Percentiles rank a stretch among this genome's conserved stretches.
Conservation (phyloP, 139 green algal genomes). For the Nannochloris sp. region DNA sequence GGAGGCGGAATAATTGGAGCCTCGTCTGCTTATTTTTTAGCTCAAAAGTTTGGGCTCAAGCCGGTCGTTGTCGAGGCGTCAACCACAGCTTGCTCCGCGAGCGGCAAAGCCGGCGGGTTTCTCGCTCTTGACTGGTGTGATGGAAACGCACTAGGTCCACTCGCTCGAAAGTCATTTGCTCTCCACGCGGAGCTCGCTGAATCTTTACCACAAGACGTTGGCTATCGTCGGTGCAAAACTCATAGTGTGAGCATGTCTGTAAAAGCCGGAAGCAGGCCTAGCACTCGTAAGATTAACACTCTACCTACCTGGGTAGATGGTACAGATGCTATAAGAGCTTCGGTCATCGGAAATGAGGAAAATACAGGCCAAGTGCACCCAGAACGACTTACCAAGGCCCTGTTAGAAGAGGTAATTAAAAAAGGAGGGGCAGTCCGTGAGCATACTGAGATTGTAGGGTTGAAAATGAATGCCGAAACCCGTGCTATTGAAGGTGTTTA, state of each 20-base stretch:
- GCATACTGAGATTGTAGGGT: constrained; percentile 30
- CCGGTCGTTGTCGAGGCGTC: constrained; percentile 56
- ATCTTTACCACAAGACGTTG: constrained; percentile 27
- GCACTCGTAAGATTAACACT: not conserved
- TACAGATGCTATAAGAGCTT: constrained; percentile 2
- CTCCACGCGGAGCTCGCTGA: constrained; percentile 60
- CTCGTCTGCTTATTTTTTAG: constrained; percentile 59
- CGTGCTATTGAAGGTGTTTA: constrained; percentile 26
- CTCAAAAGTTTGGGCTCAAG: constrained; percentile 30
- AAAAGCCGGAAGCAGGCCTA: not conserved
- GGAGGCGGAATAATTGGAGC: constrained; percentile 71
- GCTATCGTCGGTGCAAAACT: constrained; percentile 49
- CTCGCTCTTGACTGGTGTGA: constrained; percentile 72
- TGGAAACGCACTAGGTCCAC: constrained; percentile 17
- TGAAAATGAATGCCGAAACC: constrained; percentile 19
- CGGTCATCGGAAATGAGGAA: constrained; percentile 33
- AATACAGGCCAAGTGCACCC: constrained; percentile 72
- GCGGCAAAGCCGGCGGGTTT: constrained; percentile 54
- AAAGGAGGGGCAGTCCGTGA: constrained; percentile 32
- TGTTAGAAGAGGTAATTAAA: constrained; percentile 41
- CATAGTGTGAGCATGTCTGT: not conserved
- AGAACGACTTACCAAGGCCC: constrained; percentile 48
- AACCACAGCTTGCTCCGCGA: constrained; percentile 57
- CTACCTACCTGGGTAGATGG: constrained; percentile 35
- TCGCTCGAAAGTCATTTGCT: constrained; percentile 50